A percentile compares a stretch with the other conserved stretches of the same genome.
Conservation (phyloP, 179 eudicot species). For the Camellia oleifera region DNA sequence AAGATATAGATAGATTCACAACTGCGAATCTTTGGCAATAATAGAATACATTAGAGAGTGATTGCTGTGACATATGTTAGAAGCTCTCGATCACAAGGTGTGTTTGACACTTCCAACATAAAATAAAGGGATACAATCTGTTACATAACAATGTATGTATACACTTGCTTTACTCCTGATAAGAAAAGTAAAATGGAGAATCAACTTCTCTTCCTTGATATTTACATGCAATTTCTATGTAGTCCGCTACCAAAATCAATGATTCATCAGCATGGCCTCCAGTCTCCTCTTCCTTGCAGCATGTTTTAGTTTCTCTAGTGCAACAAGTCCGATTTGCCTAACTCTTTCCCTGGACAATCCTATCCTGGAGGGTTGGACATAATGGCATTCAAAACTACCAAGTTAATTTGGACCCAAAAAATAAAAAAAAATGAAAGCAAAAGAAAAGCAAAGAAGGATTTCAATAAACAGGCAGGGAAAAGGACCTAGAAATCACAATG, state of each 20-base stretch:
- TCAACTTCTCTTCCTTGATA: slow-evolving; percentile 8
- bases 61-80: background rate
- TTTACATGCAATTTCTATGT: slow-evolving; percentile 21
- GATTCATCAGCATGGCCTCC: slow-evolving; percentile 66
- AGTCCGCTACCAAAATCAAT: slow-evolving; percentile 28
- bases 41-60: background rate
- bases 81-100: background rate
- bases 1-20: background rate
- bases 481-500: background rate
- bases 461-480: background rate
- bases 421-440: background rate
- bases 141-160: background rate
- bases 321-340: slow-evolving; percentile 85
- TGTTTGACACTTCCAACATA: slow-evolving; percentile 2
- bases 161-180: slow-evolving; percentile 2
- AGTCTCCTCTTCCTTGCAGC: slow-evolving; percentile 79
- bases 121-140: background rate
- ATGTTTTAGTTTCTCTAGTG: slow-evolving; percentile 79
- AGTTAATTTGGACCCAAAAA: background rate
- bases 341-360: slow-evolving; percentile 95
- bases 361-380: slow-evolving; percentile 50
- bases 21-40: background rate
- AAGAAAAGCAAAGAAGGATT: background rate
- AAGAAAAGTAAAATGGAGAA: slow-evolving; percentile 7
- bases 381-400: background rate